Conservation (phyloP, 345 rosid species). For the Citrus unshiu region DNA sequence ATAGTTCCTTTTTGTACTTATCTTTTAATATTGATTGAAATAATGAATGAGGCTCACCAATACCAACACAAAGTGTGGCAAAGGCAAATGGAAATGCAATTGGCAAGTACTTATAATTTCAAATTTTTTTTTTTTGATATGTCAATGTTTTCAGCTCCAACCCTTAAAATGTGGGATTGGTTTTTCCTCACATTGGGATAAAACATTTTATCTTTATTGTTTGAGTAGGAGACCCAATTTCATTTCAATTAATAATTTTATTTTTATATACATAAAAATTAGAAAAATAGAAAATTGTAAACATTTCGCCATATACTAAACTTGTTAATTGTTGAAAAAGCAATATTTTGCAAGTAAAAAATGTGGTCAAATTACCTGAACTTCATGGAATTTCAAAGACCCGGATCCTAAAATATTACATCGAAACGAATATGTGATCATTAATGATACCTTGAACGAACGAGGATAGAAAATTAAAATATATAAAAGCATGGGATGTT, state of each 20-base stretch:
- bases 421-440: not conserved
- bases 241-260: not conserved
- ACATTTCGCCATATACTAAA: not conserved
- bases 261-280: not conserved
- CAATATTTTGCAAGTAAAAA: not conserved
- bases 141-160: conserved; percentile 37
- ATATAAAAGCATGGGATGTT: too few species aligned
- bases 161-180: conserved; percentile 34
- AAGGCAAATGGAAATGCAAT: not conserved
- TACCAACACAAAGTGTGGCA: not conserved
- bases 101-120: conserved; percentile 10
- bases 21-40: too few species aligned
- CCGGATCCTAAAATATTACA: not conserved
- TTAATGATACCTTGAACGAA: too few species aligned
- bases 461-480: too few species aligned
- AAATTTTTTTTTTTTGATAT: conserved; percentile 9
- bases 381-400: not conserved
- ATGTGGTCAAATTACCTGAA: not conserved
- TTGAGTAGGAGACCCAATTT: not conserved
- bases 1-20: too few species aligned
- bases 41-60: too few species aligned
- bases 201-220: not conserved
- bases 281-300: not conserved
- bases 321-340: too few species aligned
- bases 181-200: conserved; percentile 21